Conservation (phyloP, 352 stramenopile genomes). For the Phytophthora sansomeana region DNA sequence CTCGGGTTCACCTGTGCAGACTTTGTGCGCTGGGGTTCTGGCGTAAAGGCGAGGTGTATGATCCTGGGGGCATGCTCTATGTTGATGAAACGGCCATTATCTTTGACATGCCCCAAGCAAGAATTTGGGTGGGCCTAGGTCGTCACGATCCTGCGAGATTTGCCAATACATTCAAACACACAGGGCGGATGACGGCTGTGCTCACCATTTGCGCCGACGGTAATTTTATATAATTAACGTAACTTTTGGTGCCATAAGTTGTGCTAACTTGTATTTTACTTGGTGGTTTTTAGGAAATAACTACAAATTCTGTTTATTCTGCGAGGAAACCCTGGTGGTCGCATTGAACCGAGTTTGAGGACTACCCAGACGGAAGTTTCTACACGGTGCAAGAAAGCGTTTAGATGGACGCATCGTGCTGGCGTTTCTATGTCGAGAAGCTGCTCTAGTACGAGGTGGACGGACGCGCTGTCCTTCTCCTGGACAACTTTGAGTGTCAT, state of each 20-base stretch:
- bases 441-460: slow-evolving; percentile 15
- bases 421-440: neutral
- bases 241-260: too few relatives aligned
- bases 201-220: slow-evolving; percentile 2
- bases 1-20: neutral
- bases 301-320: too few relatives aligned
- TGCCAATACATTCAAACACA: neutral
- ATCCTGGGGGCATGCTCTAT: neutral
- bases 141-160: neutral
- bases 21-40: neutral
- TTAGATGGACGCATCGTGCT: slow-evolving; percentile 1
- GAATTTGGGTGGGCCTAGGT: neutral
- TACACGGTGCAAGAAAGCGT: neutral
- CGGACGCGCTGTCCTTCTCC: slow-evolving; percentile 16
- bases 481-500: slow-evolving; percentile 31
- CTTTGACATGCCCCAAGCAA: slow-evolving; percentile 1
- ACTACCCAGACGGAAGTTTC: too few relatives aligned
- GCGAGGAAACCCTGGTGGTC: too few relatives aligned
- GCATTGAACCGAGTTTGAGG: too few relatives aligned
- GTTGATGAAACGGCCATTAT: slow-evolving; percentile 3
- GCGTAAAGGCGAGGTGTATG: neutral
- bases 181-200: neutral
- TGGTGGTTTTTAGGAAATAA: too few relatives aligned
- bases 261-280: slow-evolving; percentile 1
- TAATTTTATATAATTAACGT: too few relatives aligned